Percentiles rank a stretch among this genome's conserved stretches.
Evolutionary conservation across 805 yeast genomes (phyloP).

Genomic region (Cyberlindnera euphorbiae): DNA sequence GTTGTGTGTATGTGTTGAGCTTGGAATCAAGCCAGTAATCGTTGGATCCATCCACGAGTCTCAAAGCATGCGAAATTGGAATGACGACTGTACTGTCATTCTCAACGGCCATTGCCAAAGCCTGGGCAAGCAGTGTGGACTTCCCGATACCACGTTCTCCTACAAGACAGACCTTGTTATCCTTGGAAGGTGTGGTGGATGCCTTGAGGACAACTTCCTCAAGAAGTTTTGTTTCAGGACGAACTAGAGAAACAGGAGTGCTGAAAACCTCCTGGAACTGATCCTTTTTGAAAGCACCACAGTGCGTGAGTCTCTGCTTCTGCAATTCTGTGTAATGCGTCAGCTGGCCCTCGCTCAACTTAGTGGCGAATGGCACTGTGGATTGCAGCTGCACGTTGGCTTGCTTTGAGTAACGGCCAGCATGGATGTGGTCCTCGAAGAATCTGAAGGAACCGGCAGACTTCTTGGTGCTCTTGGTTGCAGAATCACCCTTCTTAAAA

Average conservation of each 20-base stretch:
- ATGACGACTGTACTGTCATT: slow-evolving; percentile 43
- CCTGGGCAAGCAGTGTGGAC: slow-evolving; percentile 65
- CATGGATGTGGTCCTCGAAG: slow-evolving; percentile 20
- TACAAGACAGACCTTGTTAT: slow-evolving; percentile 49
- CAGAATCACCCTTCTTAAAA: slow-evolving; percentile 13
- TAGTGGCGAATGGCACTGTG: neutral
- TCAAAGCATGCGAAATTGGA: slow-evolving; percentile 58
- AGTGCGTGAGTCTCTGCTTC: slow-evolving; percentile 39
- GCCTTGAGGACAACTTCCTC: slow-evolving; percentile 35
- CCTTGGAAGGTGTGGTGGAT: slow-evolving; percentile 27
- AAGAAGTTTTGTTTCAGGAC: slow-evolving; percentile 41
- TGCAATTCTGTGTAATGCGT: slow-evolving; percentile 35
- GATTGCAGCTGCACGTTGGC: neutral
- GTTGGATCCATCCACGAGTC: slow-evolving; percentile 64
- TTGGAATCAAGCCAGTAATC: slow-evolving; percentile 57
- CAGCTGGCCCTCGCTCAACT: slow-evolving; percentile 26
- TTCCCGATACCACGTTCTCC: slow-evolving; percentile 82
- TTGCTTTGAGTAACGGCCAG: slow-evolving; percentile 26
- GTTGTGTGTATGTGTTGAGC: slow-evolving; percentile 59
- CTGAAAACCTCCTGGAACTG: slow-evolving; percentile 66
- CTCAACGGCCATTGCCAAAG: slow-evolving; percentile 50
- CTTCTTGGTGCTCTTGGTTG: slow-evolving; percentile 10
- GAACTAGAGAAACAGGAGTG: slow-evolving; percentile 55
- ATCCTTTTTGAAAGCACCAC: slow-evolving; percentile 62
- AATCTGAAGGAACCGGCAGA: slow-evolving; percentile 19